These are phyloP conservation scores for Rhizopus stolonifer DNA, from an alignment of 371 early-diverging fungal species.

Conservation along the genomic window DNA sequence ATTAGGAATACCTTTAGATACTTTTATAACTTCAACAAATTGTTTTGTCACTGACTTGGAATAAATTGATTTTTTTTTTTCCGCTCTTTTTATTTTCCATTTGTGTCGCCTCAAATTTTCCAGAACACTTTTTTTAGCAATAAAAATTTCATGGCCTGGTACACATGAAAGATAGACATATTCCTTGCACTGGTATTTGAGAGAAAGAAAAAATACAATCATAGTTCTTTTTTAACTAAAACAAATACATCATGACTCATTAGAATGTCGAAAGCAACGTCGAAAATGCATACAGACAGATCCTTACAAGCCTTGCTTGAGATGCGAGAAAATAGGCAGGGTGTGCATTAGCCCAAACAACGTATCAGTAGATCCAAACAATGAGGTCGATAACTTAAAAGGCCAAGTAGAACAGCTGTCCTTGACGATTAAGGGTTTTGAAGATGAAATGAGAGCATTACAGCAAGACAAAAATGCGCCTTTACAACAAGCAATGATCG, in stretches of 20 bases:
- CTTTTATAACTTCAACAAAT: conserved; percentile 57
- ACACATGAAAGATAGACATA: conserved; percentile 8
- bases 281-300: conserved; percentile 14
- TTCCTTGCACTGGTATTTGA: conserved; percentile 12
- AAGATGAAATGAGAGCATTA: conserved; percentile 4
- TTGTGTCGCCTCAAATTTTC: background rate
- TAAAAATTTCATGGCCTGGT: background rate
- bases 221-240: background rate
- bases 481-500: background rate
- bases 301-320: background rate
- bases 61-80: conserved; percentile 14
- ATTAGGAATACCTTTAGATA: conserved; percentile 66
- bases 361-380: background rate
- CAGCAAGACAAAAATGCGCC: background rate
- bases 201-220: too few species aligned
- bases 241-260: background rate
- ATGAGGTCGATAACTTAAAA: background rate
- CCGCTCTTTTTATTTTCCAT: background rate
- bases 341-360: conserved; percentile 1
- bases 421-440: background rate
- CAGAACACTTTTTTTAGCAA: background rate
- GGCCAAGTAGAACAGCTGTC: conserved; percentile 4
- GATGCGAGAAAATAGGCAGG: conserved; percentile 13
- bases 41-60: conserved; percentile 66
- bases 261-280: conserved; percentile 22